Percentiles rank a stretch among this genome's conserved stretches.
These are phyloP conservation scores for Saccharomycopsis vini DNA, from an alignment of 805 yeast species.

Conservation along the genomic window DNA sequence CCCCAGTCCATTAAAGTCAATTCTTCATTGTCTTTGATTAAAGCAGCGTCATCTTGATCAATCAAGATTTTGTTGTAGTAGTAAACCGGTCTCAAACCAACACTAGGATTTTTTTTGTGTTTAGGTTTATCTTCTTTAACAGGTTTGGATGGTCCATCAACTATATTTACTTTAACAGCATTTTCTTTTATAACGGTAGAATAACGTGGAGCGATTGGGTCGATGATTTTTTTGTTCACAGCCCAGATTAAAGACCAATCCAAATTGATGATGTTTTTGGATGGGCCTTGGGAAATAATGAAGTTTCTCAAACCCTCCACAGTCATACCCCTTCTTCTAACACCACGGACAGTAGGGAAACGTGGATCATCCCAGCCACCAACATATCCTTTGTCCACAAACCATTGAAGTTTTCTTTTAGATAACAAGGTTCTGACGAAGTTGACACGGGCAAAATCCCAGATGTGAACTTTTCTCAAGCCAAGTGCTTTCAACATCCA, in stretches of 20 bases:
- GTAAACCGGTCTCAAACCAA: constrained; percentile 76
- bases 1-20: constrained; percentile 99
- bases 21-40: constrained; percentile 68
- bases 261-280: constrained; percentile 89
- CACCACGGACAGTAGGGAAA: constrained; percentile 99
- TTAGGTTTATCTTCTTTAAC: constrained; percentile 69
- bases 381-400: constrained; percentile 85
- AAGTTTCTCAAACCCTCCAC: constrained; percentile 95
- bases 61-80: constrained; percentile 55
- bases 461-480: constrained; percentile 86
- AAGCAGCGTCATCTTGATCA: constrained; percentile 82
- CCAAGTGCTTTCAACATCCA: constrained; percentile 83
- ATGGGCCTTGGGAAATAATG: constrained; percentile 93
- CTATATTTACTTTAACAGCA: constrained; percentile 61
- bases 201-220: constrained; percentile 94
- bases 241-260: constrained; percentile 99
- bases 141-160: constrained; percentile 59
- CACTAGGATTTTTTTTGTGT: constrained; percentile 90
- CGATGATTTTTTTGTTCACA: constrained; percentile 91
- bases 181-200: constrained; percentile 62
- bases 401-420: constrained; percentile 98
- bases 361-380: constrained; percentile 98
- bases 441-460: constrained; percentile 98
- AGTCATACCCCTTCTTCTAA: constrained; percentile 99
- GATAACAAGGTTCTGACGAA: constrained; percentile 91